A percentile compares a stretch with the other conserved stretches of the same genome.
phyloP scores from a whole-genome alignment of 2,329 filamentous ascomycete genomes.

The Juglanconis sp. region DNA sequence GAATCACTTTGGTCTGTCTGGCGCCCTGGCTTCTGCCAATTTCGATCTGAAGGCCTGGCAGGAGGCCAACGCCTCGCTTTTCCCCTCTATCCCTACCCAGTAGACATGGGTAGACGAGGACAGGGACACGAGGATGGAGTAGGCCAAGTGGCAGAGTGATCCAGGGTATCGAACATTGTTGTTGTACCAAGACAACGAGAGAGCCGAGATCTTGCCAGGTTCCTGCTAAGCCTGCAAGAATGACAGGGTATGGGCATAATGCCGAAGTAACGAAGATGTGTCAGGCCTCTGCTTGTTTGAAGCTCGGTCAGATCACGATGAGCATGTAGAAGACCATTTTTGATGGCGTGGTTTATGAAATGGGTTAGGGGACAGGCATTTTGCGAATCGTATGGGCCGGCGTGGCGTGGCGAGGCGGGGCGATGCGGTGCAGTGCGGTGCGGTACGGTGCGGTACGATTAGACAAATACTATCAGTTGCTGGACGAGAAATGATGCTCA shows the following conservation, averaged over 20 bases:
- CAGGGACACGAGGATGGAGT: background rate
- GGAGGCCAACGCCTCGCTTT: slow-evolving; percentile 28
- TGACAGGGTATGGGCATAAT: background rate
- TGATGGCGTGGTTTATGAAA: background rate
- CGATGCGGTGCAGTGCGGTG: background rate
- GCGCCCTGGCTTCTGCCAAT: slow-evolving; percentile 45
- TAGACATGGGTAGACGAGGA: slow-evolving; percentile 15
- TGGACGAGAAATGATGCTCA: background rate
- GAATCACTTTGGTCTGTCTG: slow-evolving; percentile 66
- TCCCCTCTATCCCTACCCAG: slow-evolving; percentile 27
- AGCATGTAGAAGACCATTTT: background rate
- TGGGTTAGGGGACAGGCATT: background rate
- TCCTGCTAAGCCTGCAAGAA: background rate
- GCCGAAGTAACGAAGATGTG: background rate
- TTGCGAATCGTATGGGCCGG: background rate
- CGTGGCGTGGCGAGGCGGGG: background rate
- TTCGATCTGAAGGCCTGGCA: slow-evolving; percentile 33
- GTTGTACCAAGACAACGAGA: background rate
- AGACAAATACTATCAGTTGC: background rate
- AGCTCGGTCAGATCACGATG: background rate
- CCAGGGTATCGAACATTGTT: background rate
- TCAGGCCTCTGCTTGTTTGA: background rate
- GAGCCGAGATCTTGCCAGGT: background rate
- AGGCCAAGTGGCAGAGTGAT: background rate
- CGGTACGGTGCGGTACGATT: background rate